Conservation (phyloP, 2,329 filamentous ascomycete species). For the Fusarium lateritium region DNA sequence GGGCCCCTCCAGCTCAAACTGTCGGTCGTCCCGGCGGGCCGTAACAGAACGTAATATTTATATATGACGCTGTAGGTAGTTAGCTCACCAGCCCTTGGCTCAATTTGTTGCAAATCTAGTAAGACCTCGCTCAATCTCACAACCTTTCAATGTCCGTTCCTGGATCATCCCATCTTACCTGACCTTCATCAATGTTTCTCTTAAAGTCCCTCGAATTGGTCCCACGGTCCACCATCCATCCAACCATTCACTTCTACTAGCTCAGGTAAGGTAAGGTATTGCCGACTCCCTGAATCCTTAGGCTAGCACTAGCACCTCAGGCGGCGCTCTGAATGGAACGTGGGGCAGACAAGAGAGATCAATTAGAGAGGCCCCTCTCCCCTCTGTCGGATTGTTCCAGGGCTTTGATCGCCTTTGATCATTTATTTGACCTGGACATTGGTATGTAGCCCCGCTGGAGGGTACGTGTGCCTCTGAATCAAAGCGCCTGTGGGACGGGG, state of each 20-base stretch:
- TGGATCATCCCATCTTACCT: background rate
- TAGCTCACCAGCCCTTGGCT: conserved; percentile 14
- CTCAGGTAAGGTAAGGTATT: conserved; percentile 12
- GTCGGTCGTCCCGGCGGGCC: conserved; percentile 16
- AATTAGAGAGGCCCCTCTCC: conserved; percentile 5
- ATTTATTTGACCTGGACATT: conserved; percentile 1
- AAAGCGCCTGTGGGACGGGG: conserved; percentile 3
- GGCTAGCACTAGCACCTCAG: conserved; percentile 15
- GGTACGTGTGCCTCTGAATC: conserved; percentile 2
- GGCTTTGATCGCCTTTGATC: conserved; percentile 3
- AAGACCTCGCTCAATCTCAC: conserved; percentile 2
- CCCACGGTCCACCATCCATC: background rate
- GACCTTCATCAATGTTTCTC: conserved; percentile 15
- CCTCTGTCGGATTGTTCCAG: background rate
- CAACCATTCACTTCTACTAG: conserved; percentile 3
- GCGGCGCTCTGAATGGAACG: conserved; percentile 21
- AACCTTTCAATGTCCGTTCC: background rate
- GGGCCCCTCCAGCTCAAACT: conserved; percentile 9
- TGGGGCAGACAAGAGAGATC: conserved; percentile 10
- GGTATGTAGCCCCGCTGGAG: conserved; percentile 22
- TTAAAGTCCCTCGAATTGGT: conserved; percentile 5
- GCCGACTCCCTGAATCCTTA: conserved; percentile 7
- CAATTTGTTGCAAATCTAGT: conserved; percentile 5
- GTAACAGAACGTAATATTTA: conserved; percentile 25
- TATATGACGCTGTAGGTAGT: conserved; percentile 8